Evolutionary conservation across 2,329 filamentous ascomycete genomes (phyloP), one percentile per base, ranked within the genome.

Genomic region (Plectosphaerella sp.): DNA sequence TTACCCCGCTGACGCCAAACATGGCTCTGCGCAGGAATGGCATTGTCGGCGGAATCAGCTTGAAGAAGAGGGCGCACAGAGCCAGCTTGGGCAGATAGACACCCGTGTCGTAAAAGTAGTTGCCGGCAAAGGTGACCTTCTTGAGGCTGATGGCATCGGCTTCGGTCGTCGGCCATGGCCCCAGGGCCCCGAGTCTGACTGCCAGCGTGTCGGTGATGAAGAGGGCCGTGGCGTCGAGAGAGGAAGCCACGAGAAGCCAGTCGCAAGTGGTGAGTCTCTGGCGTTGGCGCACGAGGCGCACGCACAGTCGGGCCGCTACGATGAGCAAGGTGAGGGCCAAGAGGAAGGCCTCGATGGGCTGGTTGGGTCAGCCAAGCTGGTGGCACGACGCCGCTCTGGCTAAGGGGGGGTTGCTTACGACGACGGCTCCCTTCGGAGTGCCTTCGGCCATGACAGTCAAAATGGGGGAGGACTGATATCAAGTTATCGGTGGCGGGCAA

Each of bases 71-170:
- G 1, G 63, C 61, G 15, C 65, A 35, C 25, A 65, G 18, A 1
- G 63, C 63, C 36, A 65, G 11, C 39, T 66, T 65, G 2, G 63
- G 64, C 3, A 65, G 51, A 41, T 65, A 65, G 9, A 65, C 52
- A 5, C 63, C 63, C 3, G 63, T 65, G 22, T 65, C 63, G 54
- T 65, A 65, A 11, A 65, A 64, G 46, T 65, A 65, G 52, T 65
- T 65, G 5, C 63, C 63, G 4, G 63, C 62, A 52, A 65, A 66
- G 0, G 62, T 33, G 2, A 65, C 53, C 52, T 65, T 65, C 54
- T 57, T 59, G 35, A 63, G 45, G 2, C 47, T 37, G n/a, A 65
- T 57, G 46, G 57, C 56, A 1, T 59, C 56, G 10, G 53, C 50
- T 0, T 45, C 25, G 3, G 47, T 11, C 33, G 24, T 36, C 14